A percentile compares a stretch with the other conserved stretches of the same genome.
These are phyloP conservation scores for Talaromyces sp. DNA, from an alignment of 2,329 filamentous ascomycete genomes.

Conservation along the genomic window DNA sequence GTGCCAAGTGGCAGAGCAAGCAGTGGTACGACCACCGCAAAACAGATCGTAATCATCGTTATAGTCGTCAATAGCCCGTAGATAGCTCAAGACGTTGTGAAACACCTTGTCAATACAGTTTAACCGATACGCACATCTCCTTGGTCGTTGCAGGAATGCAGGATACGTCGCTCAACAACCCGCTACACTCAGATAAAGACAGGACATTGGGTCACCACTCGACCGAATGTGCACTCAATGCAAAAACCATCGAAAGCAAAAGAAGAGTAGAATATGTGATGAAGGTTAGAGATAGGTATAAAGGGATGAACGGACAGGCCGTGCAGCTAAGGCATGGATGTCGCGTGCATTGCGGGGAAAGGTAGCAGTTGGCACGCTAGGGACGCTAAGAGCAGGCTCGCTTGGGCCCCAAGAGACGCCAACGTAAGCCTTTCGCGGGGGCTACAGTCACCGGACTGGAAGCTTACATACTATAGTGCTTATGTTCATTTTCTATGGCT, in stretches of 20 bases:
- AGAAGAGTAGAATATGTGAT: not conserved
- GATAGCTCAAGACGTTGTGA: not conserved
- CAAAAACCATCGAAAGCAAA: not conserved
- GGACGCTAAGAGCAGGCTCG: not conserved
- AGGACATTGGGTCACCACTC: not conserved
- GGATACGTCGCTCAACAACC: conserved; percentile 1
- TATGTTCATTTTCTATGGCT: not conserved
- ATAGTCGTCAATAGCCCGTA: not conserved
- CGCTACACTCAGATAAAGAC: conserved; percentile 3
- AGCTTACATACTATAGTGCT: not conserved
- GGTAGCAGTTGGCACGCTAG: not conserved
- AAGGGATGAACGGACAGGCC: not conserved
- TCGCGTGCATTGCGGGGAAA: conserved; percentile 12
- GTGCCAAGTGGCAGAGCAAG: conserved; percentile 1
- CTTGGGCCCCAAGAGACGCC: not conserved
- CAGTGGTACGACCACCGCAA: conserved; percentile 7
- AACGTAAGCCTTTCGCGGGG: not conserved
- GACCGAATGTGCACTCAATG: not conserved
- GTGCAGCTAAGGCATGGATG: not conserved
- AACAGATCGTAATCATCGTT: not conserved
- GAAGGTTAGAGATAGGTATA: not conserved
- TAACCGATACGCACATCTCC: not conserved
- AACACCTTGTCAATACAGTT: not conserved
- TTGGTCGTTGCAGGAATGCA: not conserved
- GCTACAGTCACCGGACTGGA: not conserved